Percentiles rank a stretch among this genome's conserved stretches.
Evolutionary conservation across 306 rosid genomes (phyloP).

Genomic region (Cyamopsis tetragonoloba): DNA sequence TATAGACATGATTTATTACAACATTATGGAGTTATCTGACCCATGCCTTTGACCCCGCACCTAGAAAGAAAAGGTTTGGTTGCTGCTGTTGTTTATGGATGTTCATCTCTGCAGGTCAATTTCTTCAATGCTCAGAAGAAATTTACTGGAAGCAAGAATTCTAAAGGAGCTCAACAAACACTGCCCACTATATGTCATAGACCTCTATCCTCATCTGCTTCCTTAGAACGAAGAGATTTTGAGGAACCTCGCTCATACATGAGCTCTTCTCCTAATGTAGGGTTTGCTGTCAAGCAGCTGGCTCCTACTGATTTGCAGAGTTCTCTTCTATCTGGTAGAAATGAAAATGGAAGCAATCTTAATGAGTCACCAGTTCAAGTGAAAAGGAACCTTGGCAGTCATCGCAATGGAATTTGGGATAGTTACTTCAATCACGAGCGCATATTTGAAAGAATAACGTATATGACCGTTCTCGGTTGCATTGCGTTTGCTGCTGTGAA

Average conservation of each 20-base stretch:
- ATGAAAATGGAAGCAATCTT: constrained; percentile 35
- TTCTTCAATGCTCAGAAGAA: constrained; percentile 71
- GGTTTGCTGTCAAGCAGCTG: constrained; percentile 78
- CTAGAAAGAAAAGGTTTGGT: too few relatives aligned
- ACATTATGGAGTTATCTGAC: too few relatives aligned
- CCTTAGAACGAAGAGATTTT: constrained; percentile 56
- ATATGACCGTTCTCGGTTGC: constrained; percentile 62
- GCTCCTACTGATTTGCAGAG: constrained; percentile 69
- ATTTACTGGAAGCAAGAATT: constrained; percentile 50
- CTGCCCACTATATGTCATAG: constrained; percentile 53
- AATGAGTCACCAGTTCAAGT: constrained; percentile 57
- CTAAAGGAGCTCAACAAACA: constrained; percentile 42
- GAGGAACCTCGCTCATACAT: constrained; percentile 54
- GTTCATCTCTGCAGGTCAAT: constrained; percentile 57
- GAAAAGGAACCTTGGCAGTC: constrained; percentile 67
- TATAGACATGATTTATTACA: too few relatives aligned
- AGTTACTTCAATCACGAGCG: constrained; percentile 36
- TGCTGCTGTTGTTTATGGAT: constrained; percentile 21
- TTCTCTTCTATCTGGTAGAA: constrained; percentile 58
- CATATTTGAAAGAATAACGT: constrained; percentile 46
- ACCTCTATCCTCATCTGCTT: constrained; percentile 54
- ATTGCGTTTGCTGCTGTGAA: constrained; percentile 59
- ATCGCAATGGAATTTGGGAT: constrained; percentile 53
- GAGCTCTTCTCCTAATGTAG: constrained; percentile 62
- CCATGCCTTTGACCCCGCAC: too few relatives aligned